Percentiles rank a stretch among this genome's conserved stretches.
Evolutionary conservation across 257 asterid genomes (phyloP).

Genomic region (Handroanthus guayacan): DNA sequence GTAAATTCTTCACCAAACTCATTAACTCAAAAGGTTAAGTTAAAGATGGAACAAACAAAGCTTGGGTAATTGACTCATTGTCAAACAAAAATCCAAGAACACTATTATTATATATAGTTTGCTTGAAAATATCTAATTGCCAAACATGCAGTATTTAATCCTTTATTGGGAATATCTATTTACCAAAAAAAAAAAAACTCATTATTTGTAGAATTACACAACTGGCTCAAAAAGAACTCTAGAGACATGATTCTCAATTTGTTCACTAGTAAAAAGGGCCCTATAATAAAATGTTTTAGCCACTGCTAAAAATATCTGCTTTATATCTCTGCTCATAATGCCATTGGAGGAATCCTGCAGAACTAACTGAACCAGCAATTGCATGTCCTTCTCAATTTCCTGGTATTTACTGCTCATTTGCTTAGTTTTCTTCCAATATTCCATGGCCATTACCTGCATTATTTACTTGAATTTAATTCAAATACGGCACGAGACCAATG

Average conservation of each 20-base stretch:
- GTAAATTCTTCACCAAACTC: too few relatives aligned
- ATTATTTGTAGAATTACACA: background rate
- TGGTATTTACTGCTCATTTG: background rate
- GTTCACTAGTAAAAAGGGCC: constrained; percentile 35
- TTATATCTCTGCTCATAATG: constrained; percentile 29
- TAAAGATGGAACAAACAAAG: too few relatives aligned
- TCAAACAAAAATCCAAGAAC: too few relatives aligned
- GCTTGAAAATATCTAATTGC: too few relatives aligned
- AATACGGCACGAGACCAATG: too few relatives aligned
- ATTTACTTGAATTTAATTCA: background rate
- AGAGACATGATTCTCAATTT: constrained; percentile 36
- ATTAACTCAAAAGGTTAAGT: too few relatives aligned
- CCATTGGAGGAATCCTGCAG: constrained; percentile 23
- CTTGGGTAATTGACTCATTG: too few relatives aligned
- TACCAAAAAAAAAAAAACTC: too few relatives aligned
- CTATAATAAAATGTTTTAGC: constrained; percentile 45
- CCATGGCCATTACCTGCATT: background rate
- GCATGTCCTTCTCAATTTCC: constrained; percentile 41
- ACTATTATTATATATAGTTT: too few relatives aligned
- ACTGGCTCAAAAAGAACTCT: constrained; percentile 41
- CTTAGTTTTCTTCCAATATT: background rate
- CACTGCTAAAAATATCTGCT: constrained; percentile 47
- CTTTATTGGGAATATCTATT: too few relatives aligned
- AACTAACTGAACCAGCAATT: constrained; percentile 41
- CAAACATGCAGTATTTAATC: too few relatives aligned